Evolutionary conservation across 805 yeast genomes (phyloP), one percentile per base, ranked within the genome.

Genomic region (Diddensiella caesifluorescens): DNA sequence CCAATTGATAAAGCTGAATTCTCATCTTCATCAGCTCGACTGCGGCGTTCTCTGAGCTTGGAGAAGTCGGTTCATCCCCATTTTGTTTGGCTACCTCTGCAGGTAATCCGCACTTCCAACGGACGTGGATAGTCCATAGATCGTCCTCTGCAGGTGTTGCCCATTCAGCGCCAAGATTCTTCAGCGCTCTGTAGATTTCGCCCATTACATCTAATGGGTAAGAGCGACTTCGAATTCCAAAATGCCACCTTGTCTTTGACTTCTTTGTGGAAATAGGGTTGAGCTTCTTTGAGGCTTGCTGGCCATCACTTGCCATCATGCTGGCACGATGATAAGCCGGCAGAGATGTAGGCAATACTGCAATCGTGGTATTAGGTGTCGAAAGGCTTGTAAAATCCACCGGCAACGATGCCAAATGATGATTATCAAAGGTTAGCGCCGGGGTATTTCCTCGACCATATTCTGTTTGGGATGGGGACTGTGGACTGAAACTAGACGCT

Each of bases 121-220:
- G 78, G 13, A 90, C 97, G 52, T 86, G 75, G 44, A 90, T 90
- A 0, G 96, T 90, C 97, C 97, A 90, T 39, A 88, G 68, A 55
- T 89, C 96, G 56, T 89, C 96, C 53, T 89, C 95, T 0, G 89
- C 77, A 4, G 97, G 97, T 53, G 82, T 80, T 6, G 92, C 85
- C 97, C 97, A 92, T 62, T 92, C 97, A 0, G 97, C 97, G 1
- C 96, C 97, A 41, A 92, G 68, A 55, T 85, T 87, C 64, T 85
- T 85, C 59, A 92, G 70, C 1, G 97, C 97, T 35, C 96, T 73
- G 65, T 92, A 92, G 33, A 92, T 89, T 61, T 92, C 98, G 21
- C 97, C 96, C 97, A 92, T 92, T 3, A 92, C 98, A 62, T 92
- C 98, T 53, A 92, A 70, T 25, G 98, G 97, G 60, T 92, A 92